Conservation (phyloP, 2,329 filamentous ascomycete genomes). For the Colletotrichum australisinense region DNA sequence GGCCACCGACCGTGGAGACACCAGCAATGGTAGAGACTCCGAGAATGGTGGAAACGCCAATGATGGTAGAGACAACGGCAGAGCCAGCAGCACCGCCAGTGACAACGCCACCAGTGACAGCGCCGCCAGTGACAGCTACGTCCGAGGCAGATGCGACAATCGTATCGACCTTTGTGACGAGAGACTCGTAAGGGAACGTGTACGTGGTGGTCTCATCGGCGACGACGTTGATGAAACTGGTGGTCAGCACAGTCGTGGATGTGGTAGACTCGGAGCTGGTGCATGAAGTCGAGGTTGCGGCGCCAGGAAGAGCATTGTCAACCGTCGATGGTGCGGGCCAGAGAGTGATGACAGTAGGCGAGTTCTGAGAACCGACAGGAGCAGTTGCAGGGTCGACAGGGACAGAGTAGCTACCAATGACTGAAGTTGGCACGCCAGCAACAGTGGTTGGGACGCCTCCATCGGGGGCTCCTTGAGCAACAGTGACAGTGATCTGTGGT, state of each 20-base stretch:
- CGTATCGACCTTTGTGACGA: conserved; percentile 25
- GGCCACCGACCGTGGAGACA: not conserved
- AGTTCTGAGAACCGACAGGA: not conserved
- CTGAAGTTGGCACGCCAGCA: not conserved
- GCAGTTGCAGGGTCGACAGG: not conserved
- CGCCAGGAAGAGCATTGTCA: not conserved
- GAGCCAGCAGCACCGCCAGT: conserved; percentile 37
- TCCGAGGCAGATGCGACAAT: not conserved
- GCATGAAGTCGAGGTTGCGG: conserved; percentile 15
- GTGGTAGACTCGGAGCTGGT: not conserved
- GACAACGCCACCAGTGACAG: conserved; percentile 41
- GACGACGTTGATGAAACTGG: conserved; percentile 53
- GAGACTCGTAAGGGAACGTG: conserved; percentile 40
- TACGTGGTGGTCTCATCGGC: conserved; percentile 53
- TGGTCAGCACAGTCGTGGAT: conserved; percentile 44
- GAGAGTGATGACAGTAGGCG: conserved; percentile 18
- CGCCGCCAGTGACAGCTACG: not conserved
- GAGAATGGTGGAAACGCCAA: not conserved
- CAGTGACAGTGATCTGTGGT: not conserved
- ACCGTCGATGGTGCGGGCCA: conserved; percentile 5
- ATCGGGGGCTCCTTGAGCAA: not conserved
- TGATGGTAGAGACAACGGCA: not conserved
- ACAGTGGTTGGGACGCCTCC: not conserved
- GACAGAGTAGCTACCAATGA: conserved; percentile 3
- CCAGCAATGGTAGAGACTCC: not conserved